These are phyloP conservation scores for Fusarium sororula DNA, from an alignment of 2,329 filamentous ascomycete species.

Conservation along the genomic window DNA sequence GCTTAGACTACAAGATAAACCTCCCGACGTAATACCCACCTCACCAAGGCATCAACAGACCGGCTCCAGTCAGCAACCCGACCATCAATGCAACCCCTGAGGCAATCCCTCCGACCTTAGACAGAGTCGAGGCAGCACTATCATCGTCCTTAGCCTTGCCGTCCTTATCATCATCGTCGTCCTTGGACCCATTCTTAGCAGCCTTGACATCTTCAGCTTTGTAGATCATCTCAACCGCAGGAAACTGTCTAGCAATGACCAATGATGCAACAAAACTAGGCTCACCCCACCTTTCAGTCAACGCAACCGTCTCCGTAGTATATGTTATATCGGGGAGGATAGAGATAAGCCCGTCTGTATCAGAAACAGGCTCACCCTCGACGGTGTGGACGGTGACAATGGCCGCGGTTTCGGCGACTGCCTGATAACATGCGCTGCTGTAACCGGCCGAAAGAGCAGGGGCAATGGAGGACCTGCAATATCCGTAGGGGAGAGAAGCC, in stretches of 20 bases:
- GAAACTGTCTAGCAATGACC: neutral
- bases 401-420: neutral
- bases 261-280: neutral
- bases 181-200: neutral
- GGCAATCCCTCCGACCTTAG: neutral
- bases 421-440: neutral
- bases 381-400: constrained; percentile 7
- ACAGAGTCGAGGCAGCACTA: neutral
- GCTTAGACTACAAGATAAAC: neutral
- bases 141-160: neutral
- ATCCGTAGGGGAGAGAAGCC: neutral
- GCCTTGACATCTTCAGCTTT: constrained; percentile 18
- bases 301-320: neutral
- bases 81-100: neutral
- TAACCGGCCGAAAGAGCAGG: neutral
- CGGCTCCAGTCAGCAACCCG: constrained; percentile 20
- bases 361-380: constrained; percentile 11
- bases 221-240: constrained; percentile 27
- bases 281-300: neutral
- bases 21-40: neutral
- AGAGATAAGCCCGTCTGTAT: neutral
- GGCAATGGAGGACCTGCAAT: constrained; percentile 19
- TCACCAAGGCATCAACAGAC: constrained; percentile 30
- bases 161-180: neutral
- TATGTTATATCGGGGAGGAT: neutral